Base-by-base conservation (phyloP, 139 green algal genomes). In the Picochlorum sp. region DNA sequence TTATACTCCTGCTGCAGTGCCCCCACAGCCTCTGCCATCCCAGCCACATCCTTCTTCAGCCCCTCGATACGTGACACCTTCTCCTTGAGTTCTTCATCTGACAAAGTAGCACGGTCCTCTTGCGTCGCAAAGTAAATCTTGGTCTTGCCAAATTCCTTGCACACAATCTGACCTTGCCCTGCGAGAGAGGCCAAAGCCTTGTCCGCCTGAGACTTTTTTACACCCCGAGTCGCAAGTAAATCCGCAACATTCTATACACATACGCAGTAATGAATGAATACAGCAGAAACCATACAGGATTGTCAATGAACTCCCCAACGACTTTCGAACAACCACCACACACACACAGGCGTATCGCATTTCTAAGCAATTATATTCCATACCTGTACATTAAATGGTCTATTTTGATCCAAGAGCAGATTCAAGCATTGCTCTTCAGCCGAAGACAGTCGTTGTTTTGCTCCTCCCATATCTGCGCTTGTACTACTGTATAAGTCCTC, bases 61-160 rank as follows among this genome's bases (percentile, higher is more conserved):
- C 5, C 47, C 47, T 21, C 18, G 1, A 54, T 21, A 54, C 47
- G 47, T 8, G 47, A 54, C n/a, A 54, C 13, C 47, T 54, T 20
- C 15, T 54, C 47, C n/a, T 54, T 54, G 11, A 54, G 6, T 9
- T 54, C 47, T 20, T 54, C 47, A 18, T 20, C 16, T 0, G n/a
- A 21, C 23, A 26, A 41, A 14, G 34, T 41, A 41, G 8, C 34
- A 41, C n/a, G n/a, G 4, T 54, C 47, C 16, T 75, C 58, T 58
- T 95, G 88, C 7, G 64, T 50, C 6, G 84, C 73, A 23, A 86
- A 72, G 70, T 89, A 95, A 1, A 95, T 77, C 63, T 89, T 92
- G 16, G 26, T 63, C 47, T 65, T 69, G 78, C 73, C 65, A 67
- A 70, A 74, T 37, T 71, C 84, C 77, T 92, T 92, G 51, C 61